A percentile compares a stretch with the other conserved stretches of the same genome.
Conservation (phyloP, 768 basidiomycete genomes). For the Phanerochaete carnosa region DNA sequence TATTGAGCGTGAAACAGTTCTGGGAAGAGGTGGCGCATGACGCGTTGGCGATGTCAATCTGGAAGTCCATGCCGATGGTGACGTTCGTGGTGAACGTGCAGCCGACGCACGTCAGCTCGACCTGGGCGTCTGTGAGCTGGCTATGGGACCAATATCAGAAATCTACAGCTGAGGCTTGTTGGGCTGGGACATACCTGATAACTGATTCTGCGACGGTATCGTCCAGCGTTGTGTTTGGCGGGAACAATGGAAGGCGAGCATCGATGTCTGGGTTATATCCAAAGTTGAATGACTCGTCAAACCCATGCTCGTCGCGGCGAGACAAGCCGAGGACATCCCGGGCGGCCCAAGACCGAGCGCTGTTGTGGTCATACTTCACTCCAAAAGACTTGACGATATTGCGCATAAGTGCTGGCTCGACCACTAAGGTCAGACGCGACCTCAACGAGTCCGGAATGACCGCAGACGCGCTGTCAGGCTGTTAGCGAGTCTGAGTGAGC, state of each 20-base stretch:
- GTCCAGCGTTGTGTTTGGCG: background rate
- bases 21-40: background rate
- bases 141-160: background rate
- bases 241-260: conserved; percentile 5
- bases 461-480: background rate
- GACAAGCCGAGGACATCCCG: background rate
- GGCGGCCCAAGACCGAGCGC: background rate
- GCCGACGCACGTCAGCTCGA: conserved; percentile 5
- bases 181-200: background rate
- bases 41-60: background rate
- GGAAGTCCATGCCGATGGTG: conserved; percentile 6
- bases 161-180: background rate
- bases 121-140: background rate
- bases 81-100: conserved; percentile 6
- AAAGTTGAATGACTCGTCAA: background rate
- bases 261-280: background rate
- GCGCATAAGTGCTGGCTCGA: background rate
- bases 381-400: conserved; percentile 3
- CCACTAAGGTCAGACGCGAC: background rate
- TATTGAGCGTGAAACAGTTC: conserved; percentile 4
- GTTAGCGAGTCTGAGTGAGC: background rate
- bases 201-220: background rate
- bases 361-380: conserved; percentile 3
- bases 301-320: background rate
- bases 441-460: background rate